These are phyloP conservation scores for Annulohypoxylon truncatum DNA, from an alignment of 2,329 filamentous ascomycete species.

Conservation along the genomic window DNA sequence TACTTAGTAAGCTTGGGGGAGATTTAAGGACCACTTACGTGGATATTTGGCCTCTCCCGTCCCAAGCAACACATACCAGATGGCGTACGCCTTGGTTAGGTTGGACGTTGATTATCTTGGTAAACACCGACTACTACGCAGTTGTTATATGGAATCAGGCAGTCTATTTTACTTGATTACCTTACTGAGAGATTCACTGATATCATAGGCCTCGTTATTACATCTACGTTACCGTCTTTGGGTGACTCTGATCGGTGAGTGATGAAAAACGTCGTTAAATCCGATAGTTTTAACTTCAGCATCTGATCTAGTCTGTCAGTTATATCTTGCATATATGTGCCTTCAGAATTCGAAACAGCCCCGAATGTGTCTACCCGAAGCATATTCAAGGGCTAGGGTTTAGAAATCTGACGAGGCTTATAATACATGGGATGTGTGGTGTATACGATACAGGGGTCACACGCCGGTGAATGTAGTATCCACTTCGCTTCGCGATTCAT, in stretches of 20 bases:
- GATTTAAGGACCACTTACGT: background rate
- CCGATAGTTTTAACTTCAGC: background rate
- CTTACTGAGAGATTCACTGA: background rate
- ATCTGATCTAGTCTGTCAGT: background rate
- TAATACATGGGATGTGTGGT: slow-evolving; percentile 3
- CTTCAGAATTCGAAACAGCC: background rate
- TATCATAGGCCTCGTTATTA: background rate
- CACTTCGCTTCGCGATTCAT: slow-evolving; percentile 22
- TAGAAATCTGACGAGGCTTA: background rate
- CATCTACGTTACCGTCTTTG: background rate
- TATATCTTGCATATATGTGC: slow-evolving; percentile 3
- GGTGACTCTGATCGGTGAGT: background rate
- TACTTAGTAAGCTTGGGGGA: slow-evolving; percentile 32
- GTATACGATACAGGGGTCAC: slow-evolving; percentile 11
- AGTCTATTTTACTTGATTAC: slow-evolving; percentile 9
- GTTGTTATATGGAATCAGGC: background rate
- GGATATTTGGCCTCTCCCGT: background rate
- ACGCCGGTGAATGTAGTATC: background rate
- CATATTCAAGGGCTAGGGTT: background rate
- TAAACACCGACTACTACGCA: slow-evolving; percentile 1
- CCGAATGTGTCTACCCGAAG: slow-evolving; percentile 5
- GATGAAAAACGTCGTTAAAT: background rate
- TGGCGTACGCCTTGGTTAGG: background rate
- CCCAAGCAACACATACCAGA: background rate
- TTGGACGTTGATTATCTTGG: background rate